Base-by-base conservation (phyloP, 768 basidiomycete species). In the Polyporus arcularius region DNA sequence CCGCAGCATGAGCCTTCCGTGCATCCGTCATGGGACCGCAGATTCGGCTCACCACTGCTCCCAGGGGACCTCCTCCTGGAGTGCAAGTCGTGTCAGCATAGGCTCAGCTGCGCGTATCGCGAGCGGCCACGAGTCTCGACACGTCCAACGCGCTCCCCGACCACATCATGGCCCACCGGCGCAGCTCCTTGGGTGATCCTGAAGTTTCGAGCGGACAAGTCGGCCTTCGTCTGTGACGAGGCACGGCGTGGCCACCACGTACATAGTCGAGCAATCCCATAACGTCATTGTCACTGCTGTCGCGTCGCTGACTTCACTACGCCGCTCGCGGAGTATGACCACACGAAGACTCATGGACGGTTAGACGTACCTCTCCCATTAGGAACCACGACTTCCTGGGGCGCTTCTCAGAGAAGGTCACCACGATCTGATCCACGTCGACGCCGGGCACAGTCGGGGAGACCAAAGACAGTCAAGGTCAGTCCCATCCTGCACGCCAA, bases 21-120 rank as follows among this genome's bases (percentile, higher is more conserved):
- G 30, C 10, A 54, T 48, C 32, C 54, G 3, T 26, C 12, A 57
- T 76, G 16, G 40, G 3, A 18, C 15, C 5, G 31, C 28, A 26
- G 43, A 26, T 42, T 0, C 28, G 14, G 58, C 77, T 6, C 12
- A 90, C 92, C 92, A 94, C 73, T 90, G 86, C 71, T 94, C 92
- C 92, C 92, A 94, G 54, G 90, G 85, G 14, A 92, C 84, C 28
- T 93, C 90, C 70, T 94, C 92, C 74, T 94, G 65, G 15, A 57
- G 10, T 12, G 26, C n/a, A 10, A 14, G 43, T 16, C 14, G n/a
- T 8, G 16, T 8, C 16, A 45, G n/a, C 16, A 21, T 15, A 30
- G 6, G 28, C 9, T 26, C 46, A 26, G 21, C 26, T 26, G 9
- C 2, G 12, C 18, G 21, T 6, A 26, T 1, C 1, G 4, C 28